Evolutionary conservation across 306 rosid genomes (phyloP).

Genomic region (Trifolium dubium): DNA sequence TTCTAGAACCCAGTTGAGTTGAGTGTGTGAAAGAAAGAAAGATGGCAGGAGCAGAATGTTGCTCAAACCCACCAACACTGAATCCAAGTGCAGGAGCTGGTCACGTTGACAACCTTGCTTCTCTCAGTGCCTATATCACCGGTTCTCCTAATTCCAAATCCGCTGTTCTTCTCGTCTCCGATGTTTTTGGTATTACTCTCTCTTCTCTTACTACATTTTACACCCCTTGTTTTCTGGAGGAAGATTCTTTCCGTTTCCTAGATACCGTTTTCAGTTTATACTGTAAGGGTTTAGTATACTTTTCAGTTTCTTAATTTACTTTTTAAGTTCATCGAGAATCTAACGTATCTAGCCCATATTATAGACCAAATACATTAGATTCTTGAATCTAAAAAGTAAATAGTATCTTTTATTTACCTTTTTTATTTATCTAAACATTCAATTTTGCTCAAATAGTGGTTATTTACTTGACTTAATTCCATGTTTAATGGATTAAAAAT

Average conservation of each 20-base stretch:
- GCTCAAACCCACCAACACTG: constrained; percentile 72
- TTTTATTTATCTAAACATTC: background rate
- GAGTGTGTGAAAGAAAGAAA: background rate
- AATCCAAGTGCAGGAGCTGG: constrained; percentile 61
- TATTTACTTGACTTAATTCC: too few species aligned
- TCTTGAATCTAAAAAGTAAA: too few species aligned
- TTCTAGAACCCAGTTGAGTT: too few species aligned
- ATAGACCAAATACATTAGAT: too few species aligned
- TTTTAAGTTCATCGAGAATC: too few species aligned
- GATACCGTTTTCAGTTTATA: background rate
- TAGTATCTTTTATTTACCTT: background rate
- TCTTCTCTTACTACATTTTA: background rate
- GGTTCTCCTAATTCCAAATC: constrained; percentile 61
- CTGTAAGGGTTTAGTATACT: background rate
- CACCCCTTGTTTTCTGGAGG: too few species aligned
- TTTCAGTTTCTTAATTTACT: background rate
- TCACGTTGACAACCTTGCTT: constrained; percentile 54
- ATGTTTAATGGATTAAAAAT: too few species aligned
- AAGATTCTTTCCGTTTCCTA: background rate
- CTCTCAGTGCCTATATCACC: constrained; percentile 53
- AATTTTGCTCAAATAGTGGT: background rate
- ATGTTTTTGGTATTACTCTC: constrained; percentile 48
- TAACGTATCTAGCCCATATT: too few species aligned
- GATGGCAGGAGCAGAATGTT: constrained; percentile 71
- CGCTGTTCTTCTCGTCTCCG: constrained; percentile 63